phyloP scores from a whole-genome alignment of 371 early-diverging fungal species.

The Mucor racemosus region DNA sequence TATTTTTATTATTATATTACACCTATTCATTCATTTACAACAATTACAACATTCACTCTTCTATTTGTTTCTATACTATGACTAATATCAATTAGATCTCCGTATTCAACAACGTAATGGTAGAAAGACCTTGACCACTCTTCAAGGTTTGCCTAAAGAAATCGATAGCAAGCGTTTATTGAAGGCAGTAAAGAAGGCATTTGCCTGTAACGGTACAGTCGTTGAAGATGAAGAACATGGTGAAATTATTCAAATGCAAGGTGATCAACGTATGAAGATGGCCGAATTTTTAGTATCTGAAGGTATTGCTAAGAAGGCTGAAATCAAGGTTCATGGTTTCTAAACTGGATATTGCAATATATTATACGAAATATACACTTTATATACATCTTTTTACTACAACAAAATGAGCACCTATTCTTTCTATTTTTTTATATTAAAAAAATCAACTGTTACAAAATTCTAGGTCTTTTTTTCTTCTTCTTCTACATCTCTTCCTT shows the following conservation, averaged over 20 bases:
- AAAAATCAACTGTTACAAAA: no score
- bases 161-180: slow-evolving; percentile 88
- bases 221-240: slow-evolving; percentile 91
- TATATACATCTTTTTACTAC: slow-evolving; percentile 5
- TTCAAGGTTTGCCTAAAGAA: slow-evolving; percentile 86
- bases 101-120: slow-evolving; percentile 98
- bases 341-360: slow-evolving; percentile 45
- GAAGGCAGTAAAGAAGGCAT: slow-evolving; percentile 94
- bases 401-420: no score
- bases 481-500: background rate
- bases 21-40: background rate
- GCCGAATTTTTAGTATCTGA: slow-evolving; percentile 73
- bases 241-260: slow-evolving; percentile 93
- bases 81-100: slow-evolving; percentile 65
- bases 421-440: no score
- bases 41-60: background rate
- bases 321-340: slow-evolving; percentile 96
- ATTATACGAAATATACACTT: background rate
- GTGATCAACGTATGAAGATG: slow-evolving; percentile 92
- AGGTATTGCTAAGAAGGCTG: slow-evolving; percentile 79
- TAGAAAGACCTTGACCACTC: slow-evolving; percentile 94
- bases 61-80: slow-evolving; percentile 13
- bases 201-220: slow-evolving; percentile 95
- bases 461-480: background rate
- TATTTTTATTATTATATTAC: background rate